phyloP scores from a whole-genome alignment of 2,329 filamentous ascomycete genomes.

The Pseudogymnoascus sp. region DNA sequence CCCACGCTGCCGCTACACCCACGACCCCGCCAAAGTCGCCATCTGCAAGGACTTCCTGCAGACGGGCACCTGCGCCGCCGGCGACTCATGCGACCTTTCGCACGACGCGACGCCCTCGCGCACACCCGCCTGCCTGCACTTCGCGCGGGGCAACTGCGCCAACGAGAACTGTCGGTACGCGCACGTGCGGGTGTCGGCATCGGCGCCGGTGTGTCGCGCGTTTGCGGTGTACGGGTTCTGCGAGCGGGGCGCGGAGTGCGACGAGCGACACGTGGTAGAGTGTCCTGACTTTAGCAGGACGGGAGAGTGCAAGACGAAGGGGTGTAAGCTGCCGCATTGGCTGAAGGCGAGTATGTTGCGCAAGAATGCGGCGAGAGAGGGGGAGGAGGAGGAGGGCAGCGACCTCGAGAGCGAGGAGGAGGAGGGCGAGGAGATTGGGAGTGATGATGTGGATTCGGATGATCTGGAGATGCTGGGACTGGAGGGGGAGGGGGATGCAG shows the following conservation, averaged over 20 bases:
- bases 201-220: constrained; percentile 70
- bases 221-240: constrained; percentile 90
- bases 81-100: constrained; percentile 80
- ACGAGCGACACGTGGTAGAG: constrained; percentile 81
- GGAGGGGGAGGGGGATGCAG: constrained; percentile 43
- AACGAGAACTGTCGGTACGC: constrained; percentile 81
- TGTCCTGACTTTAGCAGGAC: constrained; percentile 94
- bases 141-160: constrained; percentile 80
- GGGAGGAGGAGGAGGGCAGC: constrained; percentile 43
- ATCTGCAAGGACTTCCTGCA: constrained; percentile 83
- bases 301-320: constrained; percentile 71
- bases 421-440: constrained; percentile 53
- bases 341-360: constrained; percentile 77
- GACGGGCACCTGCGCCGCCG: constrained; percentile 69
- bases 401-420: constrained; percentile 77
- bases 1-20: constrained; percentile 68
- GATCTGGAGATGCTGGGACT: constrained; percentile 57
- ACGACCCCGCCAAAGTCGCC: constrained; percentile 81
- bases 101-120: constrained; percentile 79
- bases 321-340: constrained; percentile 80
- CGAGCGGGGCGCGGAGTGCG: constrained; percentile 69
- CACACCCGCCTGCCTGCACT: constrained; percentile 83
- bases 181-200: constrained; percentile 71
- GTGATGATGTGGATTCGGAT: constrained; percentile 75
- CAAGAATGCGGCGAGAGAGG: constrained; percentile 45